Percentiles rank a stretch among this genome's conserved stretches.
Evolutionary conservation across 257 asterid species (phyloP).

Genomic region (Asclepias syriaca): DNA sequence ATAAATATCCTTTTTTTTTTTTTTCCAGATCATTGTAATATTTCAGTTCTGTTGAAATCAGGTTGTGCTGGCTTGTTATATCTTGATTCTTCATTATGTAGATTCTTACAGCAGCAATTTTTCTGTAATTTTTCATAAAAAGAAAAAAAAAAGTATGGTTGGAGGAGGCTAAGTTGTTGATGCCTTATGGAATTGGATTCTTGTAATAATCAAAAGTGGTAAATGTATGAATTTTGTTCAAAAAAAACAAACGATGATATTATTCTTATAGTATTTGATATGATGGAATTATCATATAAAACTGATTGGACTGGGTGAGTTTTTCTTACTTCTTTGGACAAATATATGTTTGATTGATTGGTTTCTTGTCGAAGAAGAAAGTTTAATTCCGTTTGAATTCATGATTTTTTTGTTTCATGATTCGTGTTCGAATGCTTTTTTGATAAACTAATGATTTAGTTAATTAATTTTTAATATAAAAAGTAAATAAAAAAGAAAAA

Average conservation of each 20-base stretch:
- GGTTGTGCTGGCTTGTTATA: constrained; percentile 31
- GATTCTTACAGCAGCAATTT: constrained; percentile 30
- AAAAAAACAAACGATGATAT: too few relatives aligned
- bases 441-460: too few relatives aligned
- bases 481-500: too few relatives aligned
- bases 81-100: constrained; percentile 45
- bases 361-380: too few relatives aligned
- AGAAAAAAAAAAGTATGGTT: constrained; percentile 7
- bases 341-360: too few relatives aligned
- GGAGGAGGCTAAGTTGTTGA: constrained; percentile 25
- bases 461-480: too few relatives aligned
- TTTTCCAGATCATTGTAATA: constrained; percentile 17
- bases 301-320: too few relatives aligned
- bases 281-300: not conserved
- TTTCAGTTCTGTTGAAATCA: constrained; percentile 13
- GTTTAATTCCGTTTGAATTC: too few relatives aligned
- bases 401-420: too few relatives aligned
- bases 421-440: too few relatives aligned
- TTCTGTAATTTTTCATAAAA: constrained; percentile 24
- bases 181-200: constrained; percentile 15
- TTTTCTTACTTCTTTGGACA: too few relatives aligned
- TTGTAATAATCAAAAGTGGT: constrained; percentile 30
- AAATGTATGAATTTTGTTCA: constrained; percentile 7
- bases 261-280: too few relatives aligned
- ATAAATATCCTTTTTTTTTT: constrained; percentile 9